Percentiles rank a stretch among this genome's conserved stretches.
phyloP scores from a whole-genome alignment of 176 grass and related monocot genomes.

The Carex kokanica region DNA sequence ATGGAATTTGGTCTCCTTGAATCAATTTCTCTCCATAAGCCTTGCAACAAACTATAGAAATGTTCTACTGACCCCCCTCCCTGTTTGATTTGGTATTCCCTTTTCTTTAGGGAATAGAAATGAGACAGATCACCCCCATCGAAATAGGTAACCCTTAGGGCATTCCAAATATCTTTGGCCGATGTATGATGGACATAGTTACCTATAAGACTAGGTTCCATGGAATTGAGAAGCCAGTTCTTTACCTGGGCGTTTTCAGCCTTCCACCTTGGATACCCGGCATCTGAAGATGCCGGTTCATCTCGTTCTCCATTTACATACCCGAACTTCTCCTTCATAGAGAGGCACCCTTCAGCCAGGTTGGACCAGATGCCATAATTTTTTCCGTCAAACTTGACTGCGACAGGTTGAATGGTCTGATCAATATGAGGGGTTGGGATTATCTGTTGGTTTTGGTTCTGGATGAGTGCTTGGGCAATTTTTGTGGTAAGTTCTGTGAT shows the following conservation, averaged over 20 bases:
- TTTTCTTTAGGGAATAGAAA: not conserved
- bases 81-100: not conserved
- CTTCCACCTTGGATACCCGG: not conserved
- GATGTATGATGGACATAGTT: not conserved
- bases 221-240: not conserved
- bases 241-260: constrained; percentile 13
- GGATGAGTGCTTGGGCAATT: too few species aligned
- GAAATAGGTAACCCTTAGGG: not conserved
- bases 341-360: not conserved
- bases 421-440: too few species aligned
- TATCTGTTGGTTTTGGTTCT: too few species aligned
- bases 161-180: not conserved
- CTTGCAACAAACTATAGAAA: not conserved
- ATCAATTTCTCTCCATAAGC: constrained; percentile 2
- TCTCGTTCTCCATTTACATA: not conserved
- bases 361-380: not conserved
- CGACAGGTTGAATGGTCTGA: too few species aligned
- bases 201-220: not conserved
- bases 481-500: too few species aligned
- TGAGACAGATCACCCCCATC: not conserved
- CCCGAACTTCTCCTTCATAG: not conserved
- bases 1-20: not conserved
- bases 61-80: not conserved
- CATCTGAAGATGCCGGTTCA: not conserved
- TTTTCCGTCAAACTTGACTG: too few species aligned